Percentiles rank a stretch among this genome's conserved stretches.
These are phyloP conservation scores for Penicillium sp. DNA, from an alignment of 2,329 filamentous ascomycete species.

Conservation along the genomic window DNA sequence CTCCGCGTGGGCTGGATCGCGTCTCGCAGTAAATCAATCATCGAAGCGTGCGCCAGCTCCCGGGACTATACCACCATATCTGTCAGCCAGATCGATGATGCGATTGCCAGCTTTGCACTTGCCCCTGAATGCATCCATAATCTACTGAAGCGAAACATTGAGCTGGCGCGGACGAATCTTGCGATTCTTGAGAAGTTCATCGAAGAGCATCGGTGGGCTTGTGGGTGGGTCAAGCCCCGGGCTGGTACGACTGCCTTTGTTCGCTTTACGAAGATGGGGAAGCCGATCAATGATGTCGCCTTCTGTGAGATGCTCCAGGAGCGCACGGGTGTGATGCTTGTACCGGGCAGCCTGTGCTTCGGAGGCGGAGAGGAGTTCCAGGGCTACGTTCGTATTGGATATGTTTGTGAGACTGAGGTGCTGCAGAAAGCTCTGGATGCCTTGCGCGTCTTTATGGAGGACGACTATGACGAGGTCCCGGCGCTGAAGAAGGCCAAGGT, in stretches of 20 bases:
- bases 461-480: constrained; percentile 51
- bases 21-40: constrained; percentile 56
- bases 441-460: constrained; percentile 52
- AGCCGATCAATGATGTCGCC: constrained; percentile 63
- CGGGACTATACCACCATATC: constrained; percentile 83
- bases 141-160: constrained; percentile 59
- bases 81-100: constrained; percentile 76
- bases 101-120: constrained; percentile 69
- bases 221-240: constrained; percentile 66
- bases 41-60: constrained; percentile 59
- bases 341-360: constrained; percentile 70
- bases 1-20: constrained; percentile 80
- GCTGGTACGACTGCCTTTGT: constrained; percentile 78
- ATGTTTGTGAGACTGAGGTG: constrained; percentile 65
- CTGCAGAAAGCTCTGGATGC: constrained; percentile 60
- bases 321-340: constrained; percentile 66
- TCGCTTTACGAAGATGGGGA: constrained; percentile 58
- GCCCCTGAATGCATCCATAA: constrained; percentile 58
- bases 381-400: constrained; percentile 73
- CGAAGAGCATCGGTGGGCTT: constrained; percentile 57
- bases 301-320: constrained; percentile 66
- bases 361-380: constrained; percentile 61
- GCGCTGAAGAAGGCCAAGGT: constrained; percentile 22
- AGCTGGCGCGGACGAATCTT: constrained; percentile 63
- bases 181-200: constrained; percentile 63